phyloP scores from a whole-genome alignment of 1,139 yeast species.

The Magnusiomyces suaveolens region DNA sequence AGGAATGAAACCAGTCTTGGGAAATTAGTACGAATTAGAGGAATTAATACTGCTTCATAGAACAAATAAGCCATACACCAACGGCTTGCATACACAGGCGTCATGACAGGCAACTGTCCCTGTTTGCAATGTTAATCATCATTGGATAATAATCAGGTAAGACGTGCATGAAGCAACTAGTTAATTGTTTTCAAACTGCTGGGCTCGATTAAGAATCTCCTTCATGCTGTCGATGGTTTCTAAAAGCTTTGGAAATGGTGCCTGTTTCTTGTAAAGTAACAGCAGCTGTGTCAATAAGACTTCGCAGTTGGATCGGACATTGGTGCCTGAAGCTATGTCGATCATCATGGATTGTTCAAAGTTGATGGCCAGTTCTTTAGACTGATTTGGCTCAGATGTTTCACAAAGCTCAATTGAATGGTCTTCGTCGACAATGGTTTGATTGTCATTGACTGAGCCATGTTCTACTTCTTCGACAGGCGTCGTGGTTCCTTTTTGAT shows the following conservation, averaged over 20 bases:
- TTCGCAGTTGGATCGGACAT: not conserved
- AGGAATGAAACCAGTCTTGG: too few species aligned
- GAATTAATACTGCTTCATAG: too few species aligned
- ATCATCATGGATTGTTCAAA: not conserved
- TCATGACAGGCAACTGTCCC: too few species aligned
- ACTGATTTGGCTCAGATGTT: not conserved
- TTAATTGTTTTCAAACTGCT: not conserved
- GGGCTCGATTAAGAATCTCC: not conserved
- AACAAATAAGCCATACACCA: too few species aligned
- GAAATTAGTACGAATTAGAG: too few species aligned
- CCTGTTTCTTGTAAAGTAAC: not conserved
- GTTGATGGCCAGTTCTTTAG: not conserved
- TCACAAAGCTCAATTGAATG: not conserved
- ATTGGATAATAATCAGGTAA: too few species aligned
- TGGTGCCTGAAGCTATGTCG: not conserved
- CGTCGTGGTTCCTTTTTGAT: not conserved
- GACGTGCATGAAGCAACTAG: too few species aligned
- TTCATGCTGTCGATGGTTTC: not conserved
- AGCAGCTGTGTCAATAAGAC: not conserved
- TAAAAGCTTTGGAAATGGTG: not conserved
- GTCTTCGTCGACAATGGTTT: not conserved
- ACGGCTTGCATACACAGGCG: too few species aligned
- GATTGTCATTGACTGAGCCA: too few species aligned
- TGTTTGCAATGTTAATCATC: not conserved
- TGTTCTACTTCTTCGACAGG: not conserved